These are phyloP conservation scores for Colletotrichum magnum DNA, from an alignment of 2,329 filamentous ascomycete species.

Conservation along the genomic window DNA sequence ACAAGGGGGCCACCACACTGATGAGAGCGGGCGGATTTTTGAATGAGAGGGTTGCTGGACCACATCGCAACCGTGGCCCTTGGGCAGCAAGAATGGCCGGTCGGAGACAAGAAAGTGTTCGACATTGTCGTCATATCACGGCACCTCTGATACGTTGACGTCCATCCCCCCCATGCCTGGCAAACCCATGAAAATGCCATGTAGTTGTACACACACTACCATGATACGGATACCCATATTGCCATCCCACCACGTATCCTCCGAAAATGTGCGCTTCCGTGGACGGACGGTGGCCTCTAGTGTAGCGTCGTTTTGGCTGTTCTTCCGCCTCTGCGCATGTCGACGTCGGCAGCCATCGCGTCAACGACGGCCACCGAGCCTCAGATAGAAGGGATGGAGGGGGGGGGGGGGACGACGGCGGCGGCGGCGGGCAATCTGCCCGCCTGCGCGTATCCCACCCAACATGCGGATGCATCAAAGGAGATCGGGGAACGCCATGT, in stretches of 20 bases:
- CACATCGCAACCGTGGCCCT: constrained; percentile 35
- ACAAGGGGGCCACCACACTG: constrained; percentile 31
- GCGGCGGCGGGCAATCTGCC: not conserved
- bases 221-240: not conserved
- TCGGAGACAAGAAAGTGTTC: constrained; percentile 23
- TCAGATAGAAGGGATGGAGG: not conserved
- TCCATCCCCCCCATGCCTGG: constrained; percentile 18
- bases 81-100: constrained; percentile 33
- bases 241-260: not conserved
- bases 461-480: not conserved
- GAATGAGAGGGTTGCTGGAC: constrained; percentile 37
- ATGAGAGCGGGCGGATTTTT: constrained; percentile 32
- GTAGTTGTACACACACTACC: too few relatives aligned
- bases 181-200: constrained; percentile 1
- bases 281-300: not conserved
- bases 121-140: constrained; percentile 38
- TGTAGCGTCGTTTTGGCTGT: not conserved
- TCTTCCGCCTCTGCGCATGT: not conserved
- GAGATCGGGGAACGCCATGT: not conserved
- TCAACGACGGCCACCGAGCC: constrained; percentile 26
- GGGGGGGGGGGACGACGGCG: too few relatives aligned
- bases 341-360: constrained; percentile 9
- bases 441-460: not conserved
- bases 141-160: constrained; percentile 29
- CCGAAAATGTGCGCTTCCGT: constrained; percentile 18